A percentile compares a stretch with the other conserved stretches of the same genome.
phyloP scores from a whole-genome alignment of 2,329 filamentous ascomycete species.

The Cladosporium austrohemisphaericum region DNA sequence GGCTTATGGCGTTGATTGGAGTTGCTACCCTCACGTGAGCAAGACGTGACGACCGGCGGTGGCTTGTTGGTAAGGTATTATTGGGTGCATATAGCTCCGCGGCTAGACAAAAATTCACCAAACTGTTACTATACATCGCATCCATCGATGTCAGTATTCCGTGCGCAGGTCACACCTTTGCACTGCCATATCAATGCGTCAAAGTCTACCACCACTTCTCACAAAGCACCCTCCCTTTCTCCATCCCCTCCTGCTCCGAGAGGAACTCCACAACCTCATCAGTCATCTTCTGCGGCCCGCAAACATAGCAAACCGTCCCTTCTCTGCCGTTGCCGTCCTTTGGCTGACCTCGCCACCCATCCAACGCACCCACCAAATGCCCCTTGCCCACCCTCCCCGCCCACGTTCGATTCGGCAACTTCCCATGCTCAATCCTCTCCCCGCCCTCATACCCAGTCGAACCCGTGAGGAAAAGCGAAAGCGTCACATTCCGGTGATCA shows the following conservation, averaged over 20 bases:
- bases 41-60: background rate
- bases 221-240: slow-evolving; percentile 40
- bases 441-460: slow-evolving; percentile 20
- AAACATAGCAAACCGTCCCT: slow-evolving; percentile 45
- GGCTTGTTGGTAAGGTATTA: background rate
- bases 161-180: too few species aligned
- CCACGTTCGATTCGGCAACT: slow-evolving; percentile 29
- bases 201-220: slow-evolving; percentile 50
- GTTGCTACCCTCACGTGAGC: background rate
- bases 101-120: background rate
- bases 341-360: slow-evolving; percentile 28
- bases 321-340: slow-evolving; percentile 30
- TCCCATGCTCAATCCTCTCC: slow-evolving; percentile 26
- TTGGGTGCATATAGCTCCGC: background rate
- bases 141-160: too few species aligned
- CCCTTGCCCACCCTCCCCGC: slow-evolving; percentile 27
- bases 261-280: slow-evolving; percentile 44
- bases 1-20: slow-evolving; percentile 1
- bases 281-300: slow-evolving; percentile 48
- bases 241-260: slow-evolving; percentile 37
- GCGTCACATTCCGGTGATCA: slow-evolving; percentile 23
- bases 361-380: slow-evolving; percentile 40
- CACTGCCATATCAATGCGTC: background rate
- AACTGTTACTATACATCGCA: background rate
- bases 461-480: slow-evolving; percentile 32